Conservation (phyloP, 352 stramenopile genomes). For the Pythium monospermum region DNA sequence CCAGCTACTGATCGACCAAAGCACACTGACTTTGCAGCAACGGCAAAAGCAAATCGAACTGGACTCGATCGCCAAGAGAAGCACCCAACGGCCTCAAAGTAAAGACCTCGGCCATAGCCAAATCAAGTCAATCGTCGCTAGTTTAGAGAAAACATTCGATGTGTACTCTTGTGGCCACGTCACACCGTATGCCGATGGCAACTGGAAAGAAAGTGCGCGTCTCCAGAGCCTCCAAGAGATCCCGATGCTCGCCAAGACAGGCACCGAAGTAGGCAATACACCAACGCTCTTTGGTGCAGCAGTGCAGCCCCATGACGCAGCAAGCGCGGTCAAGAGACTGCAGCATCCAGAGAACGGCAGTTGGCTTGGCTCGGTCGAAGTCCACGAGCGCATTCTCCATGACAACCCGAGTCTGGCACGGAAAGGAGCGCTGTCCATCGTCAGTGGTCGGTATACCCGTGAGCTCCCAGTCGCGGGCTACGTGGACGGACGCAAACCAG, state of each 20-base stretch:
- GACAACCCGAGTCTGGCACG: constrained; percentile 62
- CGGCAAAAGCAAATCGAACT: constrained; percentile 70
- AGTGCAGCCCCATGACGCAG: constrained; percentile 38
- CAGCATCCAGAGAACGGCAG: constrained; percentile 42
- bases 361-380: constrained; percentile 67
- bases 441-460: constrained; percentile 70
- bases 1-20: constrained; percentile 56
- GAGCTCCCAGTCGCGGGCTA: constrained; percentile 51
- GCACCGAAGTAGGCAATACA: constrained; percentile 46
- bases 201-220: constrained; percentile 52
- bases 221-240: constrained; percentile 57
- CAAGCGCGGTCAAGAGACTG: constrained; percentile 34
- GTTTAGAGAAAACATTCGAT: constrained; percentile 68
- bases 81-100: constrained; percentile 68
- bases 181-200: constrained; percentile 50
- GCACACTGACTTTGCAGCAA: constrained; percentile 50
- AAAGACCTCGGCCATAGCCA: constrained; percentile 48
- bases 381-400: constrained; percentile 41
- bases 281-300: constrained; percentile 46
- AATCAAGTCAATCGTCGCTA: constrained; percentile 60
- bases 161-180: constrained; percentile 63
- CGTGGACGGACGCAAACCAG: constrained; percentile 18
- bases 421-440: constrained; percentile 50
- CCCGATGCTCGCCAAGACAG: constrained; percentile 50
- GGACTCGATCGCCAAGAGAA: constrained; percentile 61